A percentile compares a stretch with the other conserved stretches of the same genome.
These are phyloP conservation scores for Colletotrichum sp. DNA, from an alignment of 2,329 filamentous ascomycete genomes.

Conservation along the genomic window DNA sequence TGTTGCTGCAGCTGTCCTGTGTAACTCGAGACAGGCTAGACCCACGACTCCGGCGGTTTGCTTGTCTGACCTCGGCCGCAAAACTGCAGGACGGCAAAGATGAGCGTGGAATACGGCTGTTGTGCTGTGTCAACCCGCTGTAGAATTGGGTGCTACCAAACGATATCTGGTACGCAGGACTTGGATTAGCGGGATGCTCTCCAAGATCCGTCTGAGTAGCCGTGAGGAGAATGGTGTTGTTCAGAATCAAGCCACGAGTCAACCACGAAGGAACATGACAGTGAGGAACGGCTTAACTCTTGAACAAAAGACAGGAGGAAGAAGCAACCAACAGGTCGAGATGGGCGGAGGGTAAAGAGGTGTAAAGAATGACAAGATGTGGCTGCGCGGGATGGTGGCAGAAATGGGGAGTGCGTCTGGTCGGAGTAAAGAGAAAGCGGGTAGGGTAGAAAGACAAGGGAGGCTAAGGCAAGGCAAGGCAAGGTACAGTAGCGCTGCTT, in stretches of 20 bases:
- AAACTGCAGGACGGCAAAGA: background rate
- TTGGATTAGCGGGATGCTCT: constrained; percentile 8
- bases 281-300: background rate
- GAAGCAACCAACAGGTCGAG: background rate
- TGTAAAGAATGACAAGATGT: constrained; percentile 10
- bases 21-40: constrained; percentile 5
- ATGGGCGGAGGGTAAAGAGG: background rate
- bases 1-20: constrained; percentile 5
- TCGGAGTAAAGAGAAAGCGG: constrained; percentile 23
- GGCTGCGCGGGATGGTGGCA: constrained; percentile 12
- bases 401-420: constrained; percentile 7
- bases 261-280: background rate
- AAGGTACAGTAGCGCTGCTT: constrained; percentile 33
- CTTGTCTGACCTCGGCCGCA: background rate
- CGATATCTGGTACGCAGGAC: constrained; percentile 2
- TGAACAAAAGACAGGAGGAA: background rate
- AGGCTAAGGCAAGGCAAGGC: constrained; percentile 26
- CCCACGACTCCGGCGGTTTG: background rate
- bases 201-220: background rate
- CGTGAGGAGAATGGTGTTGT: background rate
- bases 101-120: background rate
- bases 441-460: constrained; percentile 26
- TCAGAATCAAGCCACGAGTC: background rate
- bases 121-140: background rate
- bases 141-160: background rate